phyloP scores from a whole-genome alignment of 1,139 yeast species.

The Magnusiomyces clavatus region DNA sequence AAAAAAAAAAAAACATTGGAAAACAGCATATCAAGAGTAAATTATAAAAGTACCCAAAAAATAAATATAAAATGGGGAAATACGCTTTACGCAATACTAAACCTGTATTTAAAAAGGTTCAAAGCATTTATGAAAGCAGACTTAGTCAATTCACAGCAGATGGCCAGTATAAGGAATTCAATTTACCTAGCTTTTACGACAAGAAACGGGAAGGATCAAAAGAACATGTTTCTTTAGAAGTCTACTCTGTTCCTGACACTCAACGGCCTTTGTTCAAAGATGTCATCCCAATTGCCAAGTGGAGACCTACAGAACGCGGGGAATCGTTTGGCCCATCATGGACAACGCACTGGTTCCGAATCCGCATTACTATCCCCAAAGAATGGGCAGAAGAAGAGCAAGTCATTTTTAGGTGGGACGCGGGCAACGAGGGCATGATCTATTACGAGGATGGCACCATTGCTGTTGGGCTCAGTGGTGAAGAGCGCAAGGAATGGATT shows the following conservation, averaged over 20 bases:
- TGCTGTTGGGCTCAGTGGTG: conserved; percentile 79
- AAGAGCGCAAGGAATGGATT: conserved; percentile 71
- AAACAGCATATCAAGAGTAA: too few species aligned
- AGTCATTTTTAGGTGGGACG: conserved; percentile 69
- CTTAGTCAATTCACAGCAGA: conserved; percentile 69
- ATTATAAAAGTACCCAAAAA: too few species aligned
- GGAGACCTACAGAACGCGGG: conserved; percentile 59
- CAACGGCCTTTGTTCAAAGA: conserved; percentile 68
- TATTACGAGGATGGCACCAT: conserved; percentile 62
- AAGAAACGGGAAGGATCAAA: conserved; percentile 40
- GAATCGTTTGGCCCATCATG: conserved; percentile 90
- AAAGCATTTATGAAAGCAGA: conserved; percentile 67
- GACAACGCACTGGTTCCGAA: conserved; percentile 92
- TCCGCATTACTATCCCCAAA: conserved; percentile 54
- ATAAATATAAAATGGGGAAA: conserved; percentile 3
- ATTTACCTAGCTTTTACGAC: conserved; percentile 79
- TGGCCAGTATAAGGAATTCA: conserved; percentile 63
- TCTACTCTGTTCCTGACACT: conserved; percentile 62
- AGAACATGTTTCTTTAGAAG: conserved; percentile 40
- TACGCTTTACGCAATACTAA: conserved; percentile 44
- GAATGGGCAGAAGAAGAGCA: conserved; percentile 35
- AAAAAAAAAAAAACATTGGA: too few species aligned
- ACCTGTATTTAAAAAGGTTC: conserved; percentile 80
- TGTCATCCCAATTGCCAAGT: conserved; percentile 47
- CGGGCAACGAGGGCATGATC: conserved; percentile 77